Conservation (phyloP, 768 basidiomycete species). For the Psilocybe tampanensis region DNA sequence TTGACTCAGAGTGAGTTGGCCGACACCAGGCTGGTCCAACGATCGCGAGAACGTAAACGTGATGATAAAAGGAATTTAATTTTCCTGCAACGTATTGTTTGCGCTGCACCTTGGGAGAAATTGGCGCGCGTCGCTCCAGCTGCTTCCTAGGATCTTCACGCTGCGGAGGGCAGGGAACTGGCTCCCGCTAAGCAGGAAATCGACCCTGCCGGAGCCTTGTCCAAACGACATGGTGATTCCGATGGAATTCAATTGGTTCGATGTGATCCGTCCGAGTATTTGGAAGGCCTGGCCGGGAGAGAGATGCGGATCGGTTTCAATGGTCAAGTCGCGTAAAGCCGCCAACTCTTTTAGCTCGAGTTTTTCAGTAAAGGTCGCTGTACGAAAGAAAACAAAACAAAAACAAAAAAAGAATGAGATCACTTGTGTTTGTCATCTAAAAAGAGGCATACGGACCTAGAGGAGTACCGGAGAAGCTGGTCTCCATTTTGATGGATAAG, state of each 20-base stretch:
- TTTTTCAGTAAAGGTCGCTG: constrained; percentile 14
- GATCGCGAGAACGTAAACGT: background rate
- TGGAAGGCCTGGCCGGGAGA: constrained; percentile 12
- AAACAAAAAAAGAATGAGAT: no score
- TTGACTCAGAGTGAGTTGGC: no score
- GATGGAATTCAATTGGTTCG: constrained; percentile 8
- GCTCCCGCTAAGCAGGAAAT: constrained; percentile 11
- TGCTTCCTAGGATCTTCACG: constrained; percentile 11
- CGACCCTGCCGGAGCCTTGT: constrained; percentile 17
- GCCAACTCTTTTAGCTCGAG: constrained; percentile 14
- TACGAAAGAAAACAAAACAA: background rate
- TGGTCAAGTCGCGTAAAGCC: constrained; percentile 6
- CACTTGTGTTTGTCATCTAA: background rate
- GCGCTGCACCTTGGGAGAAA: constrained; percentile 19
- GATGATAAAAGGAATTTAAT: background rate
- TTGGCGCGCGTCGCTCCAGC: constrained; percentile 17
- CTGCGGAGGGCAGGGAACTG: constrained; percentile 11
- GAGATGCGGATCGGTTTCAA: constrained; percentile 12
- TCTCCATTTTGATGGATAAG: constrained; percentile 20
- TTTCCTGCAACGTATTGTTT: constrained; percentile 15
- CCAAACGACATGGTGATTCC: constrained; percentile 14
- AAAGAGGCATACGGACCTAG: constrained; percentile 20
- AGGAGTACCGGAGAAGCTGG: constrained; percentile 19
- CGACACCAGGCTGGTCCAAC: no score
- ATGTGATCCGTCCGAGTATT: constrained; percentile 7